Evolutionary conservation across 2,329 filamentous ascomycete species (phyloP).

Genomic region (Hymenoscyphus fraxineus): DNA sequence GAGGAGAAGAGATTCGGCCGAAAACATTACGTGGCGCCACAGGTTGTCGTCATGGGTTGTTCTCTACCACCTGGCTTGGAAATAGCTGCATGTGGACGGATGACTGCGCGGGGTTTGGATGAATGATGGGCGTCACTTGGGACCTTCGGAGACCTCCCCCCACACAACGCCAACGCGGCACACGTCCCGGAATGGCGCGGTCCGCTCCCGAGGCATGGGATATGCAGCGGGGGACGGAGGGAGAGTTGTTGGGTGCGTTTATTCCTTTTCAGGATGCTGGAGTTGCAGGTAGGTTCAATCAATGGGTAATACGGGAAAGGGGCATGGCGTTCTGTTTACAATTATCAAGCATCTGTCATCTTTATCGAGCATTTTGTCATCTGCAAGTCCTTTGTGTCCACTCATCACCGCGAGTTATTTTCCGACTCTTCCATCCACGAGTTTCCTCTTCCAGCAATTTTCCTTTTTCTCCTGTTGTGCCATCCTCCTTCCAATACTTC

Average conservation of each 20-base stretch:
- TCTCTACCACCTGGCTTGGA: constrained; percentile 9
- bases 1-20: constrained; percentile 2
- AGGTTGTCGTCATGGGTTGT: constrained; percentile 11
- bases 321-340: background rate
- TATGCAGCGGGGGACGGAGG: background rate
- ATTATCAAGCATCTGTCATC: background rate
- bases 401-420: background rate
- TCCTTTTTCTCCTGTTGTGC: background rate
- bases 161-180: background rate
- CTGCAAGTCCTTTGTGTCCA: background rate
- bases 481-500: background rate
- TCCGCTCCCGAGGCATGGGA: background rate
- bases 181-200: background rate
- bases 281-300: background rate
- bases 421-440: background rate
- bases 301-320: background rate
- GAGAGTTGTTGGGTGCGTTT: background rate
- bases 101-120: constrained; percentile 2
- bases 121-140: background rate
- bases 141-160: background rate
- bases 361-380: background rate
- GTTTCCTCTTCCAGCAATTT: background rate
- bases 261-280: background rate
- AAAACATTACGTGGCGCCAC: constrained; percentile 9
- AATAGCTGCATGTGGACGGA: constrained; percentile 12